Percentiles rank a stretch among this genome's conserved stretches.
Evolutionary conservation across 169 alveolate species (phyloP).

Genomic region (Besnoitia besnoiti): DNA sequence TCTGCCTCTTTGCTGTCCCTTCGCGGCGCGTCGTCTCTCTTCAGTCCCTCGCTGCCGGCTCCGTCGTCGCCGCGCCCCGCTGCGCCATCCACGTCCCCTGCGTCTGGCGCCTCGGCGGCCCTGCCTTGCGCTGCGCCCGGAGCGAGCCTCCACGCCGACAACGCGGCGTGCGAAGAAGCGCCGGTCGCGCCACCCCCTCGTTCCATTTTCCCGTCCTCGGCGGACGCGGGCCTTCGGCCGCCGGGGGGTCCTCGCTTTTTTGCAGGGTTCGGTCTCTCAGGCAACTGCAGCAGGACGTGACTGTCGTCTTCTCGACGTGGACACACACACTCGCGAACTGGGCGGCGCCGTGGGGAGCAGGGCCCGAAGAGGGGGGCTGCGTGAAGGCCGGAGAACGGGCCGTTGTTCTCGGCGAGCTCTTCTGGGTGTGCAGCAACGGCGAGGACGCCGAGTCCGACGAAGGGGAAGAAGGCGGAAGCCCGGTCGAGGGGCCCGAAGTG

Average conservation of each 20-base stretch:
- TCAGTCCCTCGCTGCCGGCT: neutral
- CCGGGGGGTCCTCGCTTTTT: neutral
- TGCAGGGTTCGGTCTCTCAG: conserved; percentile 44
- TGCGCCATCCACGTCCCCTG: neutral
- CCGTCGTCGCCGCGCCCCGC: neutral
- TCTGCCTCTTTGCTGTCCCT: neutral
- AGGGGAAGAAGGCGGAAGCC: neutral
- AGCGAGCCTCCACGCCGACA: neutral
- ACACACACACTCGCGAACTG: conserved; percentile 44
- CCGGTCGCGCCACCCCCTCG: neutral
- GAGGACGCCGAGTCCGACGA: neutral
- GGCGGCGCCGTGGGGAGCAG: conserved; percentile 55
- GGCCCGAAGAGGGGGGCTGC: conserved; percentile 47
- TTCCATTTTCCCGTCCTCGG: neutral
- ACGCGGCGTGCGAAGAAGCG: neutral
- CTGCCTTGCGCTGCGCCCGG: neutral
- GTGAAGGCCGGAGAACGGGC: conserved; percentile 56
- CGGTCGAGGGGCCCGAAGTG: too few relatives aligned
- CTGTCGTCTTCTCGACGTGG: conserved; percentile 48
- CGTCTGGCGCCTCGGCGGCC: neutral
- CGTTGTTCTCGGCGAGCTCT: conserved; percentile 43
- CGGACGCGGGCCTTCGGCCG: neutral
- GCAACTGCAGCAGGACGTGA: conserved; percentile 60
- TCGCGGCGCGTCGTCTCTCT: neutral
- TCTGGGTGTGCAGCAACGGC: conserved; percentile 26